These are phyloP conservation scores for Gossypium gossypioides DNA, from an alignment of 441 rosid genomes.

Conservation along the genomic window DNA sequence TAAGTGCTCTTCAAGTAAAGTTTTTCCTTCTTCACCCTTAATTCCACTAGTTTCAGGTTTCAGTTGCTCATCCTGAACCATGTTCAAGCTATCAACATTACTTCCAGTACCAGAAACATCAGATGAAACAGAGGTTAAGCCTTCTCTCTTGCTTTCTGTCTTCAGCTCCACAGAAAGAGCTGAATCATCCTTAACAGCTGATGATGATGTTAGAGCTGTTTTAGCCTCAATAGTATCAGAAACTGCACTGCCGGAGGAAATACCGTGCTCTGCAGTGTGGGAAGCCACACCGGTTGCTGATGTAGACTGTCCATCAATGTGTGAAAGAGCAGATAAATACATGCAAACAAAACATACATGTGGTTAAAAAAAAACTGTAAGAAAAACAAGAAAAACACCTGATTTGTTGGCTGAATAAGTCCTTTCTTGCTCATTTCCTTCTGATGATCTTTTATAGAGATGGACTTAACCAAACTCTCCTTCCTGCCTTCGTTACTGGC, in stretches of 20 bases:
- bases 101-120: conserved; percentile 27
- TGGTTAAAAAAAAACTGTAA: neutral
- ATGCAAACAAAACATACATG: neutral
- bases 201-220: conserved; percentile 21
- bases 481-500: conserved; percentile 26
- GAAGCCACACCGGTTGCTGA: conserved; percentile 15
- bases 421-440: conserved; percentile 40
- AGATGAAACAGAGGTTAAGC: conserved; percentile 22
- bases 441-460: conserved; percentile 47
- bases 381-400: conserved; percentile 29
- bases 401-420: conserved; percentile 26
- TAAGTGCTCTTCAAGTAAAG: conserved; percentile 17
- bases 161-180: conserved; percentile 28
- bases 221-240: conserved; percentile 29
- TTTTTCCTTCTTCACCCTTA: conserved; percentile 16
- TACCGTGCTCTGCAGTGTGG: conserved; percentile 22
- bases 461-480: conserved; percentile 39
- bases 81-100: conserved; percentile 4
- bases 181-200: conserved; percentile 15
- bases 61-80: conserved; percentile 23
- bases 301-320: conserved; percentile 33
- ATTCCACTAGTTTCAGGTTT: conserved; percentile 19
- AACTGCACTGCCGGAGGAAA: conserved; percentile 22
- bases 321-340: conserved; percentile 12
- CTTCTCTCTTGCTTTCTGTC: conserved; percentile 24